These are phyloP conservation scores for Fusarium sp. DNA, from an alignment of 2,329 filamentous ascomycete species.

Conservation along the genomic window DNA sequence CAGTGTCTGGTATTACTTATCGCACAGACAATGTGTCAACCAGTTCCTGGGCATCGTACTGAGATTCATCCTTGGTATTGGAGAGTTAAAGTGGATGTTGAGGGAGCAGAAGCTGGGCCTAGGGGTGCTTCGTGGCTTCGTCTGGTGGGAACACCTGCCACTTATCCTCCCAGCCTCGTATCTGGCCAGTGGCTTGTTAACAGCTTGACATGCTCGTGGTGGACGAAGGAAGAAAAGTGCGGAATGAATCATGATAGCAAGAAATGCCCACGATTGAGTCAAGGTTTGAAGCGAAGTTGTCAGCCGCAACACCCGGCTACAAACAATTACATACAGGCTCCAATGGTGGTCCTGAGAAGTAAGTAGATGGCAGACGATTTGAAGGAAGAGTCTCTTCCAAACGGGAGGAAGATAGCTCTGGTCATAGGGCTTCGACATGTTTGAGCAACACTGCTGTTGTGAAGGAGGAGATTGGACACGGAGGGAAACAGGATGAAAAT, in stretches of 20 bases:
- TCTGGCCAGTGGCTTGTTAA: not conserved
- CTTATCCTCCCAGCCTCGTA: not conserved
- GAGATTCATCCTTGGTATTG: not conserved
- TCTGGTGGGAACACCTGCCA: not conserved
- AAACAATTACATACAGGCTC: not conserved
- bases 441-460: not conserved
- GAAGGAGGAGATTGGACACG: not conserved
- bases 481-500: not conserved
- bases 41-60: not conserved
- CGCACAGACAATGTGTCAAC: conserved; percentile 16
- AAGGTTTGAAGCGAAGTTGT: not conserved
- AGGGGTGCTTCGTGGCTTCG: not conserved
- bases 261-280: not conserved
- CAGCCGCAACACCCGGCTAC: not conserved
- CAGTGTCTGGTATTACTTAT: conserved; percentile 9
- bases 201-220: not conserved
- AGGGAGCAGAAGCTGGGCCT: not conserved
- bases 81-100: not conserved
- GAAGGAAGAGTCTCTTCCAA: not conserved
- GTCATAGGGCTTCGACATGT: not conserved
- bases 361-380: not conserved
- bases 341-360: not conserved
- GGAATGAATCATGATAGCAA: not conserved
- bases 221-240: not conserved
- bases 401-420: not conserved